A percentile compares a stretch with the other conserved stretches of the same genome.
phyloP scores from a whole-genome alignment of 352 stramenopile species.

The Saprolegnia diclina region DNA sequence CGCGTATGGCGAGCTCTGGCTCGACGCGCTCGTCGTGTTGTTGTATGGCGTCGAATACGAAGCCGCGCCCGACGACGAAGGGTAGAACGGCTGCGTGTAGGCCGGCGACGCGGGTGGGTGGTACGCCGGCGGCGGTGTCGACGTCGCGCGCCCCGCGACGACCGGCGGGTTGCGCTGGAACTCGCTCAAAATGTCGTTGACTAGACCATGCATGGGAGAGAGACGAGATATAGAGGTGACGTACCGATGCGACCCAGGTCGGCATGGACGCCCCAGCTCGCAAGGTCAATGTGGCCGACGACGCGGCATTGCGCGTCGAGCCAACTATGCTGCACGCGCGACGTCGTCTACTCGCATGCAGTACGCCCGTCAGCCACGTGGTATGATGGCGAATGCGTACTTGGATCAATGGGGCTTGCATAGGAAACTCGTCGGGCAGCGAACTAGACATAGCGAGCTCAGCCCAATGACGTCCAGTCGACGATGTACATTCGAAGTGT shows the following conservation, averaged over 20 bases:
- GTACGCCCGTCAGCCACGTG: constrained; percentile 6
- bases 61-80: neutral
- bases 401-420: constrained; percentile 59
- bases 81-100: neutral
- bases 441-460: constrained; percentile 36
- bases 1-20: neutral
- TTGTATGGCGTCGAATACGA: constrained; percentile 3
- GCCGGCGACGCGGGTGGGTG: neutral
- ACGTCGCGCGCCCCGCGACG: neutral
- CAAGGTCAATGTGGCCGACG: constrained; percentile 60
- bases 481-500: constrained; percentile 15
- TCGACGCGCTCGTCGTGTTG: neutral
- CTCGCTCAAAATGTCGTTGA: constrained; percentile 11
- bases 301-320: constrained; percentile 67
- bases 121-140: neutral
- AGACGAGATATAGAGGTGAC: neutral
- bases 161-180: constrained; percentile 14
- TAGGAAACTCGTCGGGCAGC: constrained; percentile 59
- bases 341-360: constrained; percentile 39
- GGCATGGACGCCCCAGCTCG: constrained; percentile 77
- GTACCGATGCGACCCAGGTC: constrained; percentile 68
- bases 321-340: constrained; percentile 67
- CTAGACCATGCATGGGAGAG: neutral
- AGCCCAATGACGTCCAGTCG: neutral
- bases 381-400: constrained; percentile 27